A percentile compares a stretch with the other conserved stretches of the same genome.
These are phyloP conservation scores for Vicia faba DNA, from an alignment of 306 rosid genomes.

Conservation along the genomic window DNA sequence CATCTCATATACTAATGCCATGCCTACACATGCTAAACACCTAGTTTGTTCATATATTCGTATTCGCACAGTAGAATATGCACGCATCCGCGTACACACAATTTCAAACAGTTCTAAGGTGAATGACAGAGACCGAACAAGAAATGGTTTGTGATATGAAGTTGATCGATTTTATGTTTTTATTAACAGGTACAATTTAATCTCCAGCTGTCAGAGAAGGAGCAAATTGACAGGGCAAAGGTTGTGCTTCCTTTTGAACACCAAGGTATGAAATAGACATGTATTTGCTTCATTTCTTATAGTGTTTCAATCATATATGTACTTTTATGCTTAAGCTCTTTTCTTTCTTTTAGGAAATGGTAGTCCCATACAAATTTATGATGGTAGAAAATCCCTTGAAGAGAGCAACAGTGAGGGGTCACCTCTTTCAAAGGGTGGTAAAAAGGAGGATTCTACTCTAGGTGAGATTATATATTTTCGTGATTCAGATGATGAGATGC, in stretches of 20 bases:
- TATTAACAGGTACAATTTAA: conserved; percentile 76
- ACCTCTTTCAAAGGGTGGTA: conserved; percentile 40
- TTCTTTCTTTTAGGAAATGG: conserved; percentile 66
- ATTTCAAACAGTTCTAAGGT: not conserved
- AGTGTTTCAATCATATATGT: conserved; percentile 17
- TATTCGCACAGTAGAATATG: not conserved
- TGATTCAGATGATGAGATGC: conserved; percentile 97
- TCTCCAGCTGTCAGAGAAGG: conserved; percentile 91
- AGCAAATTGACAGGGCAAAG: conserved; percentile 76
- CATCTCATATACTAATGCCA: conserved; percentile 19
- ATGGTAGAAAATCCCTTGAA: conserved; percentile 70
- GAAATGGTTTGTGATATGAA: conserved; percentile 26
- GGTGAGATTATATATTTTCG: conserved; percentile 92
- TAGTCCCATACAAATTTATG: conserved; percentile 74
- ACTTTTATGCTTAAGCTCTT: conserved; percentile 12
- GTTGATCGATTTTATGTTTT: conserved; percentile 28
- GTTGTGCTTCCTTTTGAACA: conserved; percentile 97
- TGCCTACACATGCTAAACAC: not conserved
- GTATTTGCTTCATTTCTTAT: not conserved
- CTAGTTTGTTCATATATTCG: conserved; percentile 7
- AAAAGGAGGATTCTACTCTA: conserved; percentile 52
- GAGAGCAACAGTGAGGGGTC: conserved; percentile 48
- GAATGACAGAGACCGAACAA: conserved; percentile 17
- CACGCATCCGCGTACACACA: not conserved
- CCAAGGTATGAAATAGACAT: conserved; percentile 61